Base-by-base conservation (phyloP, 768 basidiomycete genomes). In the Hericium erinaceus region DNA sequence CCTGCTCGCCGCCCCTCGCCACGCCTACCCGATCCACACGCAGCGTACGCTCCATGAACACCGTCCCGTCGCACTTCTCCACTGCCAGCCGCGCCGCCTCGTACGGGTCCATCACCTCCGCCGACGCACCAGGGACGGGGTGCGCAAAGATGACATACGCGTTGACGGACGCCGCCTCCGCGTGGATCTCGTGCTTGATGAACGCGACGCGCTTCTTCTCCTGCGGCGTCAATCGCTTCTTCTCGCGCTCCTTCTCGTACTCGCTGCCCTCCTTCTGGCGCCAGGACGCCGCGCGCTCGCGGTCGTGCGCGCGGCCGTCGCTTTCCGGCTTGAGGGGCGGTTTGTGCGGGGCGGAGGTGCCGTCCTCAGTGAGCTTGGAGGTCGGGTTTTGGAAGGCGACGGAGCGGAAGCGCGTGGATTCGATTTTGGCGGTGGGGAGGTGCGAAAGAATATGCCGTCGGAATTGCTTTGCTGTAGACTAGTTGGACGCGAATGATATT, bases 171-270 rank as follows among this genome's bases (percentile, higher is more conserved):
- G 83, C 83, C 4, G 86, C 85, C 38, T 81, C 78, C 2, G 84
- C 75, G 71, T 98, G 93, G 66, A 98, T 83, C 64, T 95, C 92
- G 55, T 85, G 85, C 67, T 93, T 90, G 68, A 98, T 97, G 70
- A 94, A 97, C 0, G 93, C 91, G 55, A 98, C 83, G 61, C 86
- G 89, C 73, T 95, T 91, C 76, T 95, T 98, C 71, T 97, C 89
- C 53, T 78, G 79, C 0, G 91, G 79, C 7, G 82, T 90, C 53
- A 97, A 79, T 39, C 75, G 75, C 63, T 60, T 70, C 20, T 57
- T 15, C 65, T 57, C 18, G 66, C 39, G 15, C 48, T 56, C 77
- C 56, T 80, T 51, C 60, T 72, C 72, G 33, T 26, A 26, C 20
- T 74, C 68, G 15, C 76, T 77, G 63, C 60, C 70, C 18, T 59